Conservation (phyloP, 1,139 yeast species). For the Kodamaea sp. region DNA sequence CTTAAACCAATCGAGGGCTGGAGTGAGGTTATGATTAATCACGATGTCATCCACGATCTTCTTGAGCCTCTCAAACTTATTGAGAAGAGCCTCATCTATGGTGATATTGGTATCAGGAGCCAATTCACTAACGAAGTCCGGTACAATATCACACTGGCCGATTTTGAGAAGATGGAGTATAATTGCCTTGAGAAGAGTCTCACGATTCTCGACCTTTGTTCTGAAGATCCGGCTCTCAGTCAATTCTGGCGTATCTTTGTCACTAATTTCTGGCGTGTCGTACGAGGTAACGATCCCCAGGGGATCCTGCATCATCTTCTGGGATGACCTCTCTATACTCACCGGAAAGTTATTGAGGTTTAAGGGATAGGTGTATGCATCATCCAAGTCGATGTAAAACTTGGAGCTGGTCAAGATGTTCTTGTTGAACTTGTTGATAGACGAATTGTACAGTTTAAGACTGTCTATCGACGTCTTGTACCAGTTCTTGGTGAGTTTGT, state of each 20-base stretch:
- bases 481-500: constrained; percentile 27
- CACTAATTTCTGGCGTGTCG: not conserved
- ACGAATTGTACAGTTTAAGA: constrained; percentile 41
- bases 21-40: constrained; percentile 33
- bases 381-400: constrained; percentile 39
- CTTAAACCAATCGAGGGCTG: constrained; percentile 40
- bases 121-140: constrained; percentile 31
- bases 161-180: constrained; percentile 43
- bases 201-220: constrained; percentile 26
- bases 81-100: constrained; percentile 27
- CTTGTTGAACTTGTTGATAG: constrained; percentile 39
- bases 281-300: not conserved
- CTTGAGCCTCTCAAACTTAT: constrained; percentile 32
- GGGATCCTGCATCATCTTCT: not conserved
- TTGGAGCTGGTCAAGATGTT: constrained; percentile 33
- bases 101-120: constrained; percentile 16
- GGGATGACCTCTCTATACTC: constrained; percentile 2
- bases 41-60: constrained; percentile 40
- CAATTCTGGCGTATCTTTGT: not conserved
- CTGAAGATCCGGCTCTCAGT: not conserved
- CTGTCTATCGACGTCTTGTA: constrained; percentile 35
- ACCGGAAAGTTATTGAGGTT: constrained; percentile 35
- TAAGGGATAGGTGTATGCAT: constrained; percentile 46
- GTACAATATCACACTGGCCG: constrained; percentile 43
- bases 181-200: constrained; percentile 42